Conservation (phyloP, 768 basidiomycete genomes). For the Kwoniella mangroviensis region DNA sequence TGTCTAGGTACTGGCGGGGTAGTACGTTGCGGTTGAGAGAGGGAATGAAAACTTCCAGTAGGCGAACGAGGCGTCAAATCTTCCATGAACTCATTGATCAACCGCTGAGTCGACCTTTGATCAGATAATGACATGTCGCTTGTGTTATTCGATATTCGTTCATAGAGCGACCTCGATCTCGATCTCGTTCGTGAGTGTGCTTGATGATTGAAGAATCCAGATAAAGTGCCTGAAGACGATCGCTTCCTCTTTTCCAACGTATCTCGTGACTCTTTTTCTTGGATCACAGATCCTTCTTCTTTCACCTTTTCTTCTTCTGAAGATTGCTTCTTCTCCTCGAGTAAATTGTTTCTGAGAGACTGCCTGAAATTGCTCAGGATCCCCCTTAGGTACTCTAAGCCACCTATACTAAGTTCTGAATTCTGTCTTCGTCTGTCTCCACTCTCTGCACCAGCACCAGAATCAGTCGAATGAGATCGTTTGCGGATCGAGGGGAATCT, state of each 20-base stretch:
- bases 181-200: neutral
- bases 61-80: slow-evolving; percentile 13
- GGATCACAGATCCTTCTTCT: neutral
- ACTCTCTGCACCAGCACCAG: neutral
- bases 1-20: neutral
- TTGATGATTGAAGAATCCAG: slow-evolving; percentile 5
- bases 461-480: neutral
- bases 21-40: neutral
- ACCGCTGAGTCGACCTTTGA: slow-evolving; percentile 13
- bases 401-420: slow-evolving; percentile 9
- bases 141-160: neutral
- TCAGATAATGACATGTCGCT: slow-evolving; percentile 12
- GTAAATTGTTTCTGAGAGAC: neutral
- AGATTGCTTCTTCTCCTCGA: neutral
- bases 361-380: slow-evolving; percentile 2
- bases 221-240: slow-evolving; percentile 6
- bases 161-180: neutral
- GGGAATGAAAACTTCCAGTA: slow-evolving; percentile 6
- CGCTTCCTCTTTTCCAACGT: slow-evolving; percentile 1
- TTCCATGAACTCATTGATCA: slow-evolving; percentile 20
- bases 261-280: neutral
- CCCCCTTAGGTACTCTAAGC: slow-evolving; percentile 7
- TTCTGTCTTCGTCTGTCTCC: neutral
- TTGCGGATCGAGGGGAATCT: slow-evolving; percentile 1
- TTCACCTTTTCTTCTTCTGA: neutral